Base-by-base conservation (phyloP, 805 yeast genomes). In the Myxozyma neglecta region DNA sequence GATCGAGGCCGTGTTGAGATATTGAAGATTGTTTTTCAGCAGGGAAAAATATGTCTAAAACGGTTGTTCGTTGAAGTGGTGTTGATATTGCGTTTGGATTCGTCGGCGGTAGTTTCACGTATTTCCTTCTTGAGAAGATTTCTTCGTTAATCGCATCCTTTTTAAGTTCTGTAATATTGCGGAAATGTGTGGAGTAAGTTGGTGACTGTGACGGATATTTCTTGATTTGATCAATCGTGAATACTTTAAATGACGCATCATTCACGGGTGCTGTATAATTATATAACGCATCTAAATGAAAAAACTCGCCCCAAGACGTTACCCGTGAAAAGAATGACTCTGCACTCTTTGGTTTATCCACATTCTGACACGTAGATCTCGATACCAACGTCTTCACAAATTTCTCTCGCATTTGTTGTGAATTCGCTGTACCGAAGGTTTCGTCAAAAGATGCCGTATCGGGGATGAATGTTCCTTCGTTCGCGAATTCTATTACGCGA, bases 231-330 rank as follows among this genome's bases (percentile, higher is more conserved):
- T 44, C 51, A 5, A 44, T 11, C 6, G 54, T 32, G 34, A 35
- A 24, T 14, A 49, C 24, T n/a, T 49, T 18, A 47, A 64, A 52
- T 34, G 68, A 42, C 8, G 29, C 11, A 11, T 64, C 65, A 11
- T 44, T 9, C 6, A 62, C 20, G 10, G 63, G 57, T 29, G 55
- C 39, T 49, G 61, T 61, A 53, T 37, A 66, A 53, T 68, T 61
- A 40, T 64, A 58, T 1, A 64, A 20, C 1, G 66, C 59, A 52
- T 73, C 73, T 13, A 72, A 56, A 29, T 63, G 62, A 54, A 73
- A 71, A 53, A 74, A 74, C 44, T 63, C 57, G 10, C 63, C 60
- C 76, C 76, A 74, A 11, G 77, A 74, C 4, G 71, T 70, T 6
- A 74, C 61, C 6, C 59, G n/a, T 11, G 75, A 71, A 46, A 76